Percentiles rank a stretch among this genome's conserved stretches.
These are phyloP conservation scores for Agroathelia rolfsii DNA, from an alignment of 1,284 basidiomycete genomes.

Conservation along the genomic window DNA sequence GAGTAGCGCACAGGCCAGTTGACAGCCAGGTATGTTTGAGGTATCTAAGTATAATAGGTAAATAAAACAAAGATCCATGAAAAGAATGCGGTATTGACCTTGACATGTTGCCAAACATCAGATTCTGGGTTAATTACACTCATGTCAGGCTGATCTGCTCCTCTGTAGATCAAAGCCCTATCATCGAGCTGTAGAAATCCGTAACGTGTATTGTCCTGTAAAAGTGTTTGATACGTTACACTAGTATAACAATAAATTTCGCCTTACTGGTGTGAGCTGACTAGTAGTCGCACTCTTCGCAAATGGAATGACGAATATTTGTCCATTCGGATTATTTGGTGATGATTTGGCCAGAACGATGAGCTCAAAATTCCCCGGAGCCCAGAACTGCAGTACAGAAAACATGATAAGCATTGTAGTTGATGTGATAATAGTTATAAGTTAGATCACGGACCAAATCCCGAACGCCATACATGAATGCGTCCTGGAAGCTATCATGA, in stretches of 20 bases:
- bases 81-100: conserved; percentile 40
- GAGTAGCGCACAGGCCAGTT: conserved; percentile 97
- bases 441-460: conserved; percentile 58
- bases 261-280: conserved; percentile 78
- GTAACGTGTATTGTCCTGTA: conserved; percentile 92
- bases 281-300: conserved; percentile 90
- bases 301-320: conserved; percentile 84
- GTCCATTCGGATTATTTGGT: conserved; percentile 50
- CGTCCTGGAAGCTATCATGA: conserved; percentile 71
- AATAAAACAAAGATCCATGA: conserved; percentile 1
- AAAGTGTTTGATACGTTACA: too few species aligned
- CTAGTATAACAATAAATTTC: too few species aligned
- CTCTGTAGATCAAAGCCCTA: conserved; percentile 89
- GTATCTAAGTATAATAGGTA: conserved; percentile 59
- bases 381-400: conserved; percentile 65
- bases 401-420: too few species aligned
- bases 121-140: conserved; percentile 98
- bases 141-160: conserved; percentile 95
- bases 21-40: conserved; percentile 75
- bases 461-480: conserved; percentile 75
- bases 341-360: conserved; percentile 52
- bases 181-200: conserved; percentile 96
- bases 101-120: conserved; percentile 96
- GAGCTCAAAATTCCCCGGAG: conserved; percentile 82
- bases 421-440: too few species aligned